Evolutionary conservation across 495 filamentous ascomycete species (phyloP).

Genomic region (Daldinia loculata): DNA sequence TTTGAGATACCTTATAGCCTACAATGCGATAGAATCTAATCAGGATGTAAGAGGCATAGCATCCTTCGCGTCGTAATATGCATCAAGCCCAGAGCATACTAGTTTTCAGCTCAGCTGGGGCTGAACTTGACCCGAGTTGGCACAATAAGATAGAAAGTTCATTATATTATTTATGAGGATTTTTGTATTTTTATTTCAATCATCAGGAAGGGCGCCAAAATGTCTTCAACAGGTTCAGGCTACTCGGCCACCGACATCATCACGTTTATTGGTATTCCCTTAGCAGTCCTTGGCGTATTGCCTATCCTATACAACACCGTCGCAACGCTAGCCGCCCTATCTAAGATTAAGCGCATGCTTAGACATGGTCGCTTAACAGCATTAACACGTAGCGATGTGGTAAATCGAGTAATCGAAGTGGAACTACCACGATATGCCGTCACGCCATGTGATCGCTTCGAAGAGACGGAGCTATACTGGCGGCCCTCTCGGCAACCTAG

Average conservation of each 20-base stretch:
- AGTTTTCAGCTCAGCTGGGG: constrained; percentile 30
- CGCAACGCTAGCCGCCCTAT: constrained; percentile 61
- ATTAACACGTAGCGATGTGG: constrained; percentile 67
- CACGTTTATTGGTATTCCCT: constrained; percentile 67
- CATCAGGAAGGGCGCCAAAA: background rate
- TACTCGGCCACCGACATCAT: constrained; percentile 53
- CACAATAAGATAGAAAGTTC: background rate
- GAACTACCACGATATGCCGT: constrained; percentile 71
- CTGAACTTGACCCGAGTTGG: constrained; percentile 13
- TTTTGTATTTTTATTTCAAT: background rate
- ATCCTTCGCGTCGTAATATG: constrained; percentile 15
- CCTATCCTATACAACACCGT: constrained; percentile 71
- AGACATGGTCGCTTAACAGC: constrained; percentile 61
- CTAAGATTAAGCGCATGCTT: constrained; percentile 65
- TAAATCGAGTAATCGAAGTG: constrained; percentile 72
- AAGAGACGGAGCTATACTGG: constrained; percentile 64
- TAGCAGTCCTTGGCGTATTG: constrained; percentile 72
- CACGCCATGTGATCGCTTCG: constrained; percentile 64
- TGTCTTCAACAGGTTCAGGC: constrained; percentile 36
- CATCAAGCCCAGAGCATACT: constrained; percentile 1
- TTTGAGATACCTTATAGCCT: background rate
- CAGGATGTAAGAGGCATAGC: background rate
- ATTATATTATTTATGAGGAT: background rate
- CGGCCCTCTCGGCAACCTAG: constrained; percentile 55
- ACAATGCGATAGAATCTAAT: background rate